These are phyloP conservation scores for Emergomyces africanus DNA, from an alignment of 2,329 filamentous ascomycete genomes.

Conservation along the genomic window DNA sequence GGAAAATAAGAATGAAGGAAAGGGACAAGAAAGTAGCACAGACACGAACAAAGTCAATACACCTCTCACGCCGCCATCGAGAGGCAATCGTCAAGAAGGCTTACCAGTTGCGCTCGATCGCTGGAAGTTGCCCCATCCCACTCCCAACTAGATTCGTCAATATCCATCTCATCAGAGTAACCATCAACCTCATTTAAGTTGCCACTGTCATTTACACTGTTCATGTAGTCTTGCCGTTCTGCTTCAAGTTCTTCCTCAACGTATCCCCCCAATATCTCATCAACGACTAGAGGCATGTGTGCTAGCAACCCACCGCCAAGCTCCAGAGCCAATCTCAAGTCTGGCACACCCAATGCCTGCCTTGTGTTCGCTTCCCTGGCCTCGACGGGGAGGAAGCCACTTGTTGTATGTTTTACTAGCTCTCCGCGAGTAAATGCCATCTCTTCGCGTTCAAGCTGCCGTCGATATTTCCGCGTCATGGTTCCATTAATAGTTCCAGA, in stretches of 20 bases:
- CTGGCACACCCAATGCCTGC: conserved; percentile 60
- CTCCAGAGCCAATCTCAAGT: conserved; percentile 62
- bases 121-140: conserved; percentile 27
- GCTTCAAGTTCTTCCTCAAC: conserved; percentile 62
- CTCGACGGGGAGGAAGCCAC: conserved; percentile 68
- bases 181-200: conserved; percentile 12
- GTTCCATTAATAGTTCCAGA: conserved; percentile 58
- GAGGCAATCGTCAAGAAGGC: conserved; percentile 30
- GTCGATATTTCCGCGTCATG: conserved; percentile 65
- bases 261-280: conserved; percentile 57
- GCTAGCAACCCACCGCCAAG: conserved; percentile 64
- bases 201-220: conserved; percentile 1
- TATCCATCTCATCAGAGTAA: conserved; percentile 26
- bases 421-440: conserved; percentile 60
- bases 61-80: conserved; percentile 24
- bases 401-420: conserved; percentile 54
- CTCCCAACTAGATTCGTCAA: conserved; percentile 26
- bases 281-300: conserved; percentile 62
- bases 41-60: neutral
- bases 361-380: conserved; percentile 61
- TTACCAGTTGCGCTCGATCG: conserved; percentile 26
- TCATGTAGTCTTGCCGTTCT: conserved; percentile 23
- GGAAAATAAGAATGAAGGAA: neutral
- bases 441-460: conserved; percentile 65
- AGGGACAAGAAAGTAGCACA: neutral